Evolutionary conservation across 345 rosid genomes (phyloP).

Genomic region (Cardamine chenopodiifolia): DNA sequence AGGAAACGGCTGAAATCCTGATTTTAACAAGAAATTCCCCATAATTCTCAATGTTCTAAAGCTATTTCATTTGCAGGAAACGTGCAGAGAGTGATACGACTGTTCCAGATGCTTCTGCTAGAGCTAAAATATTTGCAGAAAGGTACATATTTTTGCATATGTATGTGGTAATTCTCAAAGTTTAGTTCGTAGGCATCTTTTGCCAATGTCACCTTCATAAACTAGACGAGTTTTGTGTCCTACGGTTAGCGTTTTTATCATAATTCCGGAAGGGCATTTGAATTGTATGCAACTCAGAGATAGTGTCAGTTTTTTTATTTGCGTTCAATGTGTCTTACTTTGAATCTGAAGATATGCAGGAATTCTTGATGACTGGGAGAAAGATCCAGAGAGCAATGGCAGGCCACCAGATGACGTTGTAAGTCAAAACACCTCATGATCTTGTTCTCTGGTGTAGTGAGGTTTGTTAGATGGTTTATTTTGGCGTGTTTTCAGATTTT

Average conservation of each 20-base stretch:
- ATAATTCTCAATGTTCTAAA: neutral
- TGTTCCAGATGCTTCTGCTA: constrained; percentile 69
- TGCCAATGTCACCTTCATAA: constrained; percentile 23
- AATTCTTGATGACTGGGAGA: constrained; percentile 82
- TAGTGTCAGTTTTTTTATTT: neutral
- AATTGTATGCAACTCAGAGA: neutral
- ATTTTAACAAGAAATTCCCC: neutral
- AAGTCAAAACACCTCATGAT: constrained; percentile 37
- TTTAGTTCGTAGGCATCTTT: neutral
- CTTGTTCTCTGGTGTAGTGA: neutral
- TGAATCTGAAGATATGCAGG: constrained; percentile 62
- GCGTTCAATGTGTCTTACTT: constrained; percentile 9
- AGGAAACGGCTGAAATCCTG: neutral
- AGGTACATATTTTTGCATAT: constrained; percentile 47
- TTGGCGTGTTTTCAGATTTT: constrained; percentile 61
- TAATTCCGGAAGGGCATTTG: neutral
- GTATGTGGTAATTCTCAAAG: neutral
- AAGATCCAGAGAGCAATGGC: constrained; percentile 89
- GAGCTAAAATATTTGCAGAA: constrained; percentile 74
- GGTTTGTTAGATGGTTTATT: constrained; percentile 17
- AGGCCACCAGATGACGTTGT: constrained; percentile 94
- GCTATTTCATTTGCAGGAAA: constrained; percentile 55
- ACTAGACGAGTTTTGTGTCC: neutral
- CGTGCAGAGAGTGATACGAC: constrained; percentile 82
- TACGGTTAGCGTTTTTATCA: neutral